Percentiles rank a stretch among this genome's conserved stretches.
Evolutionary conservation across 495 filamentous ascomycete genomes (phyloP).

Genomic region (Hypoxylon trugodes): DNA sequence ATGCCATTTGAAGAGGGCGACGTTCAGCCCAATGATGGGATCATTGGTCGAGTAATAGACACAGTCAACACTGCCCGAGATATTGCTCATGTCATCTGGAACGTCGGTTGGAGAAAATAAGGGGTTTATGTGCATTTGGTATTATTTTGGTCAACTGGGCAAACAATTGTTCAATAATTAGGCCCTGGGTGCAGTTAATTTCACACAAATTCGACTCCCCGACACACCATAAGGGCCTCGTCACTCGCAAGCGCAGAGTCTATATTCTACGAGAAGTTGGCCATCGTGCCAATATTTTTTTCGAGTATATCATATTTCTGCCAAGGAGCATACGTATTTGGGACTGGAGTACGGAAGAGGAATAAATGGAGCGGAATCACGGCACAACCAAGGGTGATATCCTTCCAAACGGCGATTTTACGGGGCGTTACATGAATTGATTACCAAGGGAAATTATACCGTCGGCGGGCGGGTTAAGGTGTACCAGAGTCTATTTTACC

Average conservation of each 20-base stretch:
- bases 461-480: constrained; percentile 14
- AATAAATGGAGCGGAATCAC: constrained; percentile 25
- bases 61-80: constrained; percentile 96
- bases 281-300: constrained; percentile 19
- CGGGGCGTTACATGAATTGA: constrained; percentile 21
- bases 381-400: constrained; percentile 26
- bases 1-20: constrained; percentile 83
- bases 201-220: background rate
- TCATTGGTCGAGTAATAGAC: constrained; percentile 87
- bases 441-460: constrained; percentile 24
- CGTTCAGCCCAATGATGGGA: constrained; percentile 58
- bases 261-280: constrained; percentile 6
- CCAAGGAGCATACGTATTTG: constrained; percentile 4
- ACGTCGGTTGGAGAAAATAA: constrained; percentile 91
- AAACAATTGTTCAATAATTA: background rate
- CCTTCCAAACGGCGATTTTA: constrained; percentile 15
- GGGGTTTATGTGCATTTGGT: background rate
- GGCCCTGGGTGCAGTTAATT: background rate
- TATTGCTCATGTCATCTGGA: constrained; percentile 97
- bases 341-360: constrained; percentile 13
- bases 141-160: background rate
- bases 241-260: constrained; percentile 5
- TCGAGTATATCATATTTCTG: constrained; percentile 16
- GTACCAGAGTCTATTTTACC: constrained; percentile 3
- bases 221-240: constrained; percentile 4